These are phyloP conservation scores for Cryptococcus sp. DNA, from an alignment of 1,284 basidiomycete species.

Conservation along the genomic window DNA sequence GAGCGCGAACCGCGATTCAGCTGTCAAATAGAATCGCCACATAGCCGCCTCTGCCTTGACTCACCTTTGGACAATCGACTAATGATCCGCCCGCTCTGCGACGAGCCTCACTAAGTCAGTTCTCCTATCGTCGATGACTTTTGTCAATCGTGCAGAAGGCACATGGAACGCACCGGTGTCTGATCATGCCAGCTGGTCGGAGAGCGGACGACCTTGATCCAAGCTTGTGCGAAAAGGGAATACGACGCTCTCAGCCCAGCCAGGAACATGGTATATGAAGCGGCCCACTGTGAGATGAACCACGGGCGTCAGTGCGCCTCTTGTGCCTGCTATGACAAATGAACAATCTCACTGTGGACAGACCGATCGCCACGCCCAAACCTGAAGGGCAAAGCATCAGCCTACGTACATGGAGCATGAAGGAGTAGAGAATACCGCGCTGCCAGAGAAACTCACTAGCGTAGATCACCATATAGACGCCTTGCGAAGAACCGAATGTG, in stretches of 20 bases:
- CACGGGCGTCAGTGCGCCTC: not conserved
- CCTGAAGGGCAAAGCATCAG: not conserved
- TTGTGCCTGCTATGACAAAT: not conserved
- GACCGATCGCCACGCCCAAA: conserved; percentile 18
- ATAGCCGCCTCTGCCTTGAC: not conserved
- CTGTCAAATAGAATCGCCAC: no score
- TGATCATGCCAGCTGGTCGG: conserved; percentile 33
- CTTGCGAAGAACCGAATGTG: conserved; percentile 31
- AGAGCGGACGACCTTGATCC: conserved; percentile 27
- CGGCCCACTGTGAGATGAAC: conserved; percentile 16
- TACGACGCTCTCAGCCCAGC: conserved; percentile 32
- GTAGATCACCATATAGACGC: conserved; percentile 41
- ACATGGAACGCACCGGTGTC: conserved; percentile 23
- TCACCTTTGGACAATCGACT: conserved; percentile 61
- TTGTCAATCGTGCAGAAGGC: not conserved
- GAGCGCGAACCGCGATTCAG: not conserved
- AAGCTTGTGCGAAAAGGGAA: conserved; percentile 27
- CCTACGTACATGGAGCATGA: no score
- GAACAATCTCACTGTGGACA: conserved; percentile 19
- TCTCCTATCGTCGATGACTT: conserved; percentile 14
- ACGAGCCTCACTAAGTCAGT: not conserved
- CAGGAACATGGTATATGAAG: conserved; percentile 24
- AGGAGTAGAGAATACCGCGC: no score
- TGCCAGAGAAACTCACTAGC: conserved; percentile 17
- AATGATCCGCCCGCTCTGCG: conserved; percentile 61